Evolutionary conservation across 2,329 filamentous ascomycete species (phyloP).

Genomic region (Claviceps humidiphila): DNA sequence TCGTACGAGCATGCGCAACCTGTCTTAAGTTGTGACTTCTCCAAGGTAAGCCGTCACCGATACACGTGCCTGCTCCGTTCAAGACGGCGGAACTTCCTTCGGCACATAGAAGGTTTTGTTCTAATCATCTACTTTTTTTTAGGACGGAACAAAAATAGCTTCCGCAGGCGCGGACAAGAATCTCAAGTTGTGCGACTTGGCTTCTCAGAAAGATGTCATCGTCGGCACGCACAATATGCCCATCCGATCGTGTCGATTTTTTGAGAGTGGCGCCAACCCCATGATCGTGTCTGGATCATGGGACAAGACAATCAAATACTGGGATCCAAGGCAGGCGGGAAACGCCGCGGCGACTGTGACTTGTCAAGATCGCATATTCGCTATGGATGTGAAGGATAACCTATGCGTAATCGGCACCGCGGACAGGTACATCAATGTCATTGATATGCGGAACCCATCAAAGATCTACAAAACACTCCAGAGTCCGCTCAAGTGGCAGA

Average conservation of each 20-base stretch:
- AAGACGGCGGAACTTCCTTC: background rate
- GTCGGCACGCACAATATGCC: conserved; percentile 77
- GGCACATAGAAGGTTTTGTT: background rate
- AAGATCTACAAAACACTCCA: conserved; percentile 95
- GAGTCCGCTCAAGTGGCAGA: conserved; percentile 97
- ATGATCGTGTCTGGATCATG: conserved; percentile 88
- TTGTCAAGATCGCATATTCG: conserved; percentile 71
- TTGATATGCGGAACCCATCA: conserved; percentile 77
- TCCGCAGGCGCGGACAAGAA: conserved; percentile 86
- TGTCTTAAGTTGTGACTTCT: conserved; percentile 76
- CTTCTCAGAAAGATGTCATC: conserved; percentile 51
- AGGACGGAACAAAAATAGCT: conserved; percentile 85
- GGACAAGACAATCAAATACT: conserved; percentile 87
- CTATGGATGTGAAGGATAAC: conserved; percentile 81
- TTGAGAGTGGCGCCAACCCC: conserved; percentile 55
- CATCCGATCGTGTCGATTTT: conserved; percentile 66
- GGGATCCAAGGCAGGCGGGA: conserved; percentile 59
- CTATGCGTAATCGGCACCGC: conserved; percentile 86
- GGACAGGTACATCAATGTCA: conserved; percentile 89
- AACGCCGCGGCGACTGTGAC: conserved; percentile 48
- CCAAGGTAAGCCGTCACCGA: conserved; percentile 48
- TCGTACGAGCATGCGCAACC: conserved; percentile 76
- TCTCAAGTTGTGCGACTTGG: conserved; percentile 76
- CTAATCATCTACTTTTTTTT: background rate
- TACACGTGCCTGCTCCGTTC: background rate